phyloP scores from a whole-genome alignment of 2,329 filamentous ascomycete genomes.

The Parafenestella ontariensis region DNA sequence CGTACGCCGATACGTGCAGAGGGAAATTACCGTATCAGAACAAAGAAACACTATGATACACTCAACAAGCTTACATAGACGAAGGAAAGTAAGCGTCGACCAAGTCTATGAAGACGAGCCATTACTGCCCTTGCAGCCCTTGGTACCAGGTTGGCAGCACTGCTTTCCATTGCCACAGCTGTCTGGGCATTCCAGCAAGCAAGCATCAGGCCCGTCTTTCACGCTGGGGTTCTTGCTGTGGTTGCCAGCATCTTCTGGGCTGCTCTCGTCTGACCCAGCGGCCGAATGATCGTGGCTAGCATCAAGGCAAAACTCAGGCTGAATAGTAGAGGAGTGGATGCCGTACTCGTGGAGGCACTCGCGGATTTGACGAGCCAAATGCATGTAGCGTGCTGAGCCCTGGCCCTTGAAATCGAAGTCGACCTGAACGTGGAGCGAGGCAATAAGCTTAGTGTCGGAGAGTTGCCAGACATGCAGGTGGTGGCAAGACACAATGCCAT shows the following conservation, averaged over 20 bases:
- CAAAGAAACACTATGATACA: background rate
- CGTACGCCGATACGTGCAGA: background rate
- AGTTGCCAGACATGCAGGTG: conserved; percentile 98
- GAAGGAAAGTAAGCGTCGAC: background rate
- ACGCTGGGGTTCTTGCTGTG: conserved; percentile 47
- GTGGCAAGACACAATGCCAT: conserved; percentile 88
- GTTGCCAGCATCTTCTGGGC: conserved; percentile 35
- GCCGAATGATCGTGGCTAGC: conserved; percentile 52
- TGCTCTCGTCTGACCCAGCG: conserved; percentile 39
- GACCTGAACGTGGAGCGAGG: conserved; percentile 91
- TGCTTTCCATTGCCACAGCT: conserved; percentile 52
- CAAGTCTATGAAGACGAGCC: conserved; percentile 17
- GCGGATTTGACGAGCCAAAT: conserved; percentile 79
- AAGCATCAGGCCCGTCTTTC: conserved; percentile 45
- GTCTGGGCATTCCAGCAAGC: conserved; percentile 53
- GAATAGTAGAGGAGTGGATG: conserved; percentile 96
- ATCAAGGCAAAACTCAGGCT: conserved; percentile 77
- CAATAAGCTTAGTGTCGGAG: conserved; percentile 91
- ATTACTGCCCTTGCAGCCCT: conserved; percentile 29
- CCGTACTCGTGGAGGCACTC: conserved; percentile 93
- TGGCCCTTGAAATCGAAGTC: conserved; percentile 87
- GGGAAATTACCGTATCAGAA: too few species aligned
- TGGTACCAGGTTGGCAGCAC: conserved; percentile 49
- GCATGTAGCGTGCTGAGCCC: conserved; percentile 84
- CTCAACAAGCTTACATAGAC: conserved; percentile 1